These are phyloP conservation scores for Penicillium crustosum DNA, from an alignment of 2,329 filamentous ascomycete genomes.

Conservation along the genomic window DNA sequence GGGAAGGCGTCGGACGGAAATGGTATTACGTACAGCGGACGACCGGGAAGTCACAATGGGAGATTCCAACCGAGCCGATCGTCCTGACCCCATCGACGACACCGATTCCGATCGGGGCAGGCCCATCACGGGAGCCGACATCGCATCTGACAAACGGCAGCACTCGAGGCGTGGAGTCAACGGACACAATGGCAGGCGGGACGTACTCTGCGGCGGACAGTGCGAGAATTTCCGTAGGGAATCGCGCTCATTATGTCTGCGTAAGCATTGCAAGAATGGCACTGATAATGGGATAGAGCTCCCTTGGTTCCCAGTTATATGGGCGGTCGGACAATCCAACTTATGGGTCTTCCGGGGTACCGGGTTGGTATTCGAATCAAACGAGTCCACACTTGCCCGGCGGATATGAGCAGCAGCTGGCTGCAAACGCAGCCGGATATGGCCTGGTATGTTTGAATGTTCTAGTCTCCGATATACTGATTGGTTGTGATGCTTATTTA, in stretches of 20 bases:
- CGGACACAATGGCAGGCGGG: slow-evolving; percentile 14
- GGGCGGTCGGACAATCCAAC: slow-evolving; percentile 13
- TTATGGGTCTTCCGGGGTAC: slow-evolving; percentile 16
- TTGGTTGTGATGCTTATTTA: background rate
- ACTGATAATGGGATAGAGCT: slow-evolving; percentile 32
- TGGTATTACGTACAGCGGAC: slow-evolving; percentile 44
- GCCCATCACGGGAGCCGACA: slow-evolving; percentile 28
- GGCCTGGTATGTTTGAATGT: slow-evolving; percentile 8
- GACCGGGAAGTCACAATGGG: slow-evolving; percentile 43
- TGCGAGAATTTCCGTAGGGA: slow-evolving; percentile 31
- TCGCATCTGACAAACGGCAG: slow-evolving; percentile 27
- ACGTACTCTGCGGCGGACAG: slow-evolving; percentile 18
- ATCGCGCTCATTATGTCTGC: slow-evolving; percentile 23
- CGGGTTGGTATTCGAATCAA: slow-evolving; percentile 22
- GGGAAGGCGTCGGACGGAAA: slow-evolving; percentile 39
- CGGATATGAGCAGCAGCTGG: slow-evolving; percentile 4
- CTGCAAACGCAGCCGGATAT: slow-evolving; percentile 1
- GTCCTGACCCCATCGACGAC: slow-evolving; percentile 38
- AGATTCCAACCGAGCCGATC: slow-evolving; percentile 42
- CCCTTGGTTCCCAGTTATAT: slow-evolving; percentile 21
- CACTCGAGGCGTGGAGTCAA: slow-evolving; percentile 11
- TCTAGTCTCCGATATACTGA: background rate
- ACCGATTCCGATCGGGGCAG: slow-evolving; percentile 29
- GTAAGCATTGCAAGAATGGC: slow-evolving; percentile 19
- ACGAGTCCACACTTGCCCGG: slow-evolving; percentile 7